Percentiles rank a stretch among this genome's conserved stretches.
phyloP scores from a whole-genome alignment of 768 basidiomycete genomes.

The Lanmaoa pseudosensibilis region DNA sequence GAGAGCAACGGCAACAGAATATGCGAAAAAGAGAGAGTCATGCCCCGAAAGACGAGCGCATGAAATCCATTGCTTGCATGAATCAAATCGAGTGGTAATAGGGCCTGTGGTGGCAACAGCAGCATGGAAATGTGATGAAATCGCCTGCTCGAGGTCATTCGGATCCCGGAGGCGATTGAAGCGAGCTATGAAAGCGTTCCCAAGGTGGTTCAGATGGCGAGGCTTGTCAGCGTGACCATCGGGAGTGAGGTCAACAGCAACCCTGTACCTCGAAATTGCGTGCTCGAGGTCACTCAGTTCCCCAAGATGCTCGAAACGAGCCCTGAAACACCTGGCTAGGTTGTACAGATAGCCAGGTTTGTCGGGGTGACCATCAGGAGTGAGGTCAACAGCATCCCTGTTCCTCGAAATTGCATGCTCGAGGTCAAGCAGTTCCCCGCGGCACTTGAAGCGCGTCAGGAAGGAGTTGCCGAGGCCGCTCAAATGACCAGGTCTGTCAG shows the following conservation, averaged over 20 bases:
- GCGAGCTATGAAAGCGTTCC: too few relatives aligned
- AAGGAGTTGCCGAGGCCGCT: too few relatives aligned
- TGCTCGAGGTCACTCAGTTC: neutral
- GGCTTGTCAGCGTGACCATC: neutral
- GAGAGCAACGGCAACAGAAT: neutral
- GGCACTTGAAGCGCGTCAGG: neutral
- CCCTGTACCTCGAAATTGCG: neutral
- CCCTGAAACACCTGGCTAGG: too few relatives aligned
- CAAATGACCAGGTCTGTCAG: too few relatives aligned
- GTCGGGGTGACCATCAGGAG: too few relatives aligned
- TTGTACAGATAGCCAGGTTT: too few relatives aligned
- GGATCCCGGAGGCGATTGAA: too few relatives aligned
- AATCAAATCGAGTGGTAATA: neutral
- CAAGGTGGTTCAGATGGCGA: too few relatives aligned
- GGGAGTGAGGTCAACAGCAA: neutral
- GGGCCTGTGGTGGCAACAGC: neutral
- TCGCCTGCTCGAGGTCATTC: neutral
- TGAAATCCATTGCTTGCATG: neutral
- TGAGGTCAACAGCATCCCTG: too few relatives aligned
- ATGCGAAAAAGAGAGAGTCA: neutral
- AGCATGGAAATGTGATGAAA: neutral
- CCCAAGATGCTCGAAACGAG: neutral
- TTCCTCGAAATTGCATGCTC: constrained; percentile 1
- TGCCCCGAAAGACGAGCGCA: neutral
- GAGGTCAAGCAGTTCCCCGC: neutral